Evolutionary conservation across 371 early-diverging fungal species (phyloP).

Genomic region (Lichtheimia ornata): DNA sequence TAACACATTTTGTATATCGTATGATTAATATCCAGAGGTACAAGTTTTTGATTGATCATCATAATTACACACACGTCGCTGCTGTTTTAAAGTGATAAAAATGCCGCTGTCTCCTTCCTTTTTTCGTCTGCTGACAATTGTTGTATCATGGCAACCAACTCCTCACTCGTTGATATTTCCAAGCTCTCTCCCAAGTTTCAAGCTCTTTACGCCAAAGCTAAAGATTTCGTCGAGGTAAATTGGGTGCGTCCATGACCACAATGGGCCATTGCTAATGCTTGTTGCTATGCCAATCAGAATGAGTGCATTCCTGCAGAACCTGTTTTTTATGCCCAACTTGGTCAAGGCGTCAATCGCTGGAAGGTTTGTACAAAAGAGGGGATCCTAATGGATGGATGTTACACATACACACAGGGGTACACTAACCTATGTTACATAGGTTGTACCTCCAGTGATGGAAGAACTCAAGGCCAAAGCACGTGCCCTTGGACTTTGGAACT

Average conservation of each 20-base stretch:
- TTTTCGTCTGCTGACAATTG: not conserved
- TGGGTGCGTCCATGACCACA: not conserved
- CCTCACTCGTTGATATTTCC: constrained; percentile 37
- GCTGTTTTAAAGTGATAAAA: not conserved
- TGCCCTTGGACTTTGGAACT: constrained; percentile 93
- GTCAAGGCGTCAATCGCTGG: constrained; percentile 77
- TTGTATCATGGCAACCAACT: constrained; percentile 41
- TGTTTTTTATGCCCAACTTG: constrained; percentile 73
- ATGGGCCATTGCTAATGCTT: not conserved
- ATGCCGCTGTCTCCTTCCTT: constrained; percentile 1
- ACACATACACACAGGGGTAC: not conserved
- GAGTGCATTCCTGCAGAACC: constrained; percentile 95
- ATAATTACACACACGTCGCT: not conserved
- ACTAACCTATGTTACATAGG: constrained; percentile 27
- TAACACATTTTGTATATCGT: no score
- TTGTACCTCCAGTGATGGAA: constrained; percentile 83
- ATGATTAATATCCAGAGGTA: no score
- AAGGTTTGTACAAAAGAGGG: constrained; percentile 62
- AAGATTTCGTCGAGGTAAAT: constrained; percentile 78
- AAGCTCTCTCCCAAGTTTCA: constrained; percentile 66
- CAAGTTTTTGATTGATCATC: not conserved
- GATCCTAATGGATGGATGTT: not conserved
- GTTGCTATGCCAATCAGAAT: constrained; percentile 58
- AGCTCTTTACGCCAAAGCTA: constrained; percentile 67
- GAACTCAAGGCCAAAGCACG: constrained; percentile 86